Evolutionary conservation across 2,329 filamentous ascomycete genomes (phyloP).

Genomic region (Amylocarpus encephaloides): DNA sequence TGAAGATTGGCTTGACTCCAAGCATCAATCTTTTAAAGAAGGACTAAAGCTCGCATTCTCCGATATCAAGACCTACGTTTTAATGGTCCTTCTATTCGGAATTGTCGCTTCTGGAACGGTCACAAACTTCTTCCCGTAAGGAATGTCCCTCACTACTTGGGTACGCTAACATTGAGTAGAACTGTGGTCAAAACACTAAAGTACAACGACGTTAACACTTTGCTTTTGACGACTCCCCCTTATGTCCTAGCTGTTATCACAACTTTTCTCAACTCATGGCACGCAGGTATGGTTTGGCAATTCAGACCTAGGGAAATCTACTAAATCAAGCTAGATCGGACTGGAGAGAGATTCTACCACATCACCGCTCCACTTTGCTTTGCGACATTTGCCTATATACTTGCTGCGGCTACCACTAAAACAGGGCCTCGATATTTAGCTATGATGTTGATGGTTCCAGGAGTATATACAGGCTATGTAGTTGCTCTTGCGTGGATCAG

Average conservation of each 20-base stretch:
- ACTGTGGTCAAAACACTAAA: conserved; percentile 63
- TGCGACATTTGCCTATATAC: conserved; percentile 58
- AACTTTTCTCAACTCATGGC: conserved; percentile 59
- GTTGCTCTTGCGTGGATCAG: conserved; percentile 69
- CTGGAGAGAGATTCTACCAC: conserved; percentile 66
- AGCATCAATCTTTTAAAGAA: conserved; percentile 48
- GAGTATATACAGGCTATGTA: conserved; percentile 60
- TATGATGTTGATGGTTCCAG: conserved; percentile 67
- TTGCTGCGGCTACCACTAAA: conserved; percentile 56
- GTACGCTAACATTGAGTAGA: conserved; percentile 31
- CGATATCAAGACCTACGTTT: conserved; percentile 44
- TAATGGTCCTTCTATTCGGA: conserved; percentile 41
- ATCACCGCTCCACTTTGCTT: conserved; percentile 56
- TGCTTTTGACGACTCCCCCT: conserved; percentile 59
- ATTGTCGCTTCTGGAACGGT: conserved; percentile 53
- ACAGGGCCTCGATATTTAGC: conserved; percentile 59
- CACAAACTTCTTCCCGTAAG: conserved; percentile 58
- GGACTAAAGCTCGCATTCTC: conserved; percentile 46
- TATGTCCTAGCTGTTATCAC: conserved; percentile 58
- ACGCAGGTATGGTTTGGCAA: conserved; percentile 40
- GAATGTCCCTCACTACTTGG: conserved; percentile 36
- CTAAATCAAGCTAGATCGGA: conserved; percentile 43
- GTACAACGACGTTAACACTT: conserved; percentile 52
- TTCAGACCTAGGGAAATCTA: background rate
- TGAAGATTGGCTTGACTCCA: conserved; percentile 53